Base-by-base conservation (phyloP, 768 basidiomycete species). In the Jaapia argillacea region DNA sequence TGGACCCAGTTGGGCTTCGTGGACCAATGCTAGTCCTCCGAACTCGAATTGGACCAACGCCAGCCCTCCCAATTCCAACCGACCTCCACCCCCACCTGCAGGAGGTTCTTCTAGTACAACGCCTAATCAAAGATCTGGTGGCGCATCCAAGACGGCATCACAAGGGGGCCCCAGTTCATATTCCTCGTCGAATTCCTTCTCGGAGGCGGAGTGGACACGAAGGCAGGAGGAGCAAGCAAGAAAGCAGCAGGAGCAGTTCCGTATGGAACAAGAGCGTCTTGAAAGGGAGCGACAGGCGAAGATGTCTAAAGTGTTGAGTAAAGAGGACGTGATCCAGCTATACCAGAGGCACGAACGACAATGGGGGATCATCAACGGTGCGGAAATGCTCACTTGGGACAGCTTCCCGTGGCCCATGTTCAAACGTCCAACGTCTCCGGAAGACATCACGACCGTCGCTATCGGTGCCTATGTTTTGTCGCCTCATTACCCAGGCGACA, bases 341-440 rank as follows among this genome's bases (percentile, higher is more conserved):
- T 79, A 77, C 51, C 77, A 77, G 36, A 64, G 60, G 31, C 82
- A 86, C 53, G 81, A 82, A 28, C 64, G 65, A 31, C 72, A 73
- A 41, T 85, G 84, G 83, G 60, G 61, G 40, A 69, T 63, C 44
- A 53, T 66, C 40, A 55, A 60, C 33, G 54, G 50, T 10, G 28
- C 57, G 45, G 58, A 58, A 35, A 64, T 66, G 43, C 61, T 85
- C 45, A 67, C 63, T 26, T 86, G 83, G 84, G 65, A 69, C 24
- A 69, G 72, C 52, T 79, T 87, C 53, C 84, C 85, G 6, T 87
- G 85, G 85, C 84, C 85, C 1, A 68, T 78, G 66, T 64, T 79
- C 57, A 75, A 69, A 55, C 59, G 64, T 36, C 79, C 83, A 4
- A 65, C 57, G 25, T 58, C 53, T 36, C 73, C 79, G 4, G 82